Conservation (phyloP, 2,329 filamentous ascomycete genomes). For the Ophiosphaerella herpotricha region DNA sequence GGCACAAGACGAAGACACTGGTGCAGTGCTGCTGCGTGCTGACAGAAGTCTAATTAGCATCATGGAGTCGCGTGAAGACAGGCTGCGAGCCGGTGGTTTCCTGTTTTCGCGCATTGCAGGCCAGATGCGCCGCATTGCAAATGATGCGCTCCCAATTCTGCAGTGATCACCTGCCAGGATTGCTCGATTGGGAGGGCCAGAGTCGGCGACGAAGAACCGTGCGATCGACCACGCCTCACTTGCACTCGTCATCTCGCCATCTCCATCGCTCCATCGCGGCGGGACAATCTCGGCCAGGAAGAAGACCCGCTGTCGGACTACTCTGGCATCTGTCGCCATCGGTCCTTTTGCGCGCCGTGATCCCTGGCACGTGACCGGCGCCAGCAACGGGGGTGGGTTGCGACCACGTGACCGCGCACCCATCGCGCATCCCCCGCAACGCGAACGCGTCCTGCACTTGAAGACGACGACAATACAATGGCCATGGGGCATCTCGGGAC, state of each 20-base stretch:
- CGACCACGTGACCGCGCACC: slow-evolving; percentile 11
- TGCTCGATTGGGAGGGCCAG: slow-evolving; percentile 18
- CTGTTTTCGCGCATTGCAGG: too few species aligned
- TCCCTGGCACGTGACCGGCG: not conserved
- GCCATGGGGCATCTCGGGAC: slow-evolving; percentile 28
- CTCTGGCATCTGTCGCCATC: not conserved
- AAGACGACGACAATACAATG: slow-evolving; percentile 12
- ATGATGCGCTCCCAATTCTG: too few species aligned
- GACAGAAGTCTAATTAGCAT: too few species aligned
- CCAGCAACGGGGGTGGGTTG: not conserved
- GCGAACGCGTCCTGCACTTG: slow-evolving; percentile 15
- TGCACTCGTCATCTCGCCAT: too few species aligned
- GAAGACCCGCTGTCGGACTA: not conserved
- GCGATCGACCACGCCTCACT: too few species aligned
- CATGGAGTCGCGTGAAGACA: too few species aligned
- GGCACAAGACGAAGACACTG: slow-evolving; percentile 17
- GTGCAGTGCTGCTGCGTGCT: too few species aligned
- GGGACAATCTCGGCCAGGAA: not conserved
- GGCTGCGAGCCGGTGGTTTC: too few species aligned
- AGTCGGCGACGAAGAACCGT: not conserved
- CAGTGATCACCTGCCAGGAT: slow-evolving; percentile 7
- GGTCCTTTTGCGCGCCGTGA: slow-evolving; percentile 2
- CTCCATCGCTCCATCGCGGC: not conserved
- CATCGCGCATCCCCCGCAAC: slow-evolving; percentile 22
- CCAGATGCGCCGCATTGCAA: too few species aligned